These are phyloP conservation scores for Cyamopsis tetragonoloba DNA, from an alignment of 306 rosid genomes.

Conservation along the genomic window DNA sequence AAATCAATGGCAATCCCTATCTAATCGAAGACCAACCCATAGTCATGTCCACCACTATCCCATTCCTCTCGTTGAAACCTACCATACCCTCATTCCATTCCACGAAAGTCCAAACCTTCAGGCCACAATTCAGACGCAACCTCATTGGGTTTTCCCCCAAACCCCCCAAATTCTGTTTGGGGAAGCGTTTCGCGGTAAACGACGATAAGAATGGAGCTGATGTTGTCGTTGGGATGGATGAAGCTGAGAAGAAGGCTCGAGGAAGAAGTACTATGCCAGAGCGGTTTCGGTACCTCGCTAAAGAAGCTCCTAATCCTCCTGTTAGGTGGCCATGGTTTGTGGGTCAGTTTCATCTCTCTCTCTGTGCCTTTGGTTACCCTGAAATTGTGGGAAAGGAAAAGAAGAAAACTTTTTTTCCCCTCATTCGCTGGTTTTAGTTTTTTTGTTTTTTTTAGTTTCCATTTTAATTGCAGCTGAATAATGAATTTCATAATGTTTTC, in stretches of 20 bases:
- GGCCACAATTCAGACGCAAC: conserved; percentile 16
- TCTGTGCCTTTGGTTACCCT: background rate
- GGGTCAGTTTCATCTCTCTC: conserved; percentile 38
- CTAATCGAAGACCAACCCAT: background rate
- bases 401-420: conserved; percentile 1
- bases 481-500: background rate
- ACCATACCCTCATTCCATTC: conserved; percentile 31
- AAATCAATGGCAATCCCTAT: background rate
- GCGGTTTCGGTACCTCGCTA: conserved; percentile 61
- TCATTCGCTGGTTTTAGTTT: background rate
- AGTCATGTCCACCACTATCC: conserved; percentile 49
- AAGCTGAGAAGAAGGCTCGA: conserved; percentile 54
- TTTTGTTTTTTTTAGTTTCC: background rate
- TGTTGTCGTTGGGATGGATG: conserved; percentile 28
- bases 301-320: conserved; percentile 73
- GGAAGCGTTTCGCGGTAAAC: conserved; percentile 35
- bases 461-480: too few species aligned
- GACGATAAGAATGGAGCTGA: background rate
- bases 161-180: conserved; percentile 18
- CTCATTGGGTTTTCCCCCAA: conserved; percentile 30
- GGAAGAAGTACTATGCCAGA: conserved; percentile 72
- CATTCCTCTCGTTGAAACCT: conserved; percentile 34
- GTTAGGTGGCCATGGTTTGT: conserved; percentile 81
- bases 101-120: conserved; percentile 30
- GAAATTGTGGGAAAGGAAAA: background rate